phyloP scores from a whole-genome alignment of 163 green algal genomes.

The Smithsoniella earleae region DNA sequence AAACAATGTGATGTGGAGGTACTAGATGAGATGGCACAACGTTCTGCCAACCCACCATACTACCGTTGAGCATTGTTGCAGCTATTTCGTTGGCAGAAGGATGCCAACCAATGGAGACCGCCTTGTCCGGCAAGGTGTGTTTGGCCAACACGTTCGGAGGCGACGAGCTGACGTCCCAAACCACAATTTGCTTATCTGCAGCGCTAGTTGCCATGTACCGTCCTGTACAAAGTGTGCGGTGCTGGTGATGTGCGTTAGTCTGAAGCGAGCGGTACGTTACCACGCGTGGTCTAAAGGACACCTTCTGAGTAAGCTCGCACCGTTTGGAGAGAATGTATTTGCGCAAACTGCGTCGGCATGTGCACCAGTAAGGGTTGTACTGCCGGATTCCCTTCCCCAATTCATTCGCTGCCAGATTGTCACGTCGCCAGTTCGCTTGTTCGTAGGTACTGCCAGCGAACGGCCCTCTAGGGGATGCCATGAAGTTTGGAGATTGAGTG shows the following conservation, averaged over 20 bases:
- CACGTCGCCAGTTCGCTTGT: constrained; percentile 2
- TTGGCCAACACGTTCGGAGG: neutral
- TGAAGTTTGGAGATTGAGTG: neutral
- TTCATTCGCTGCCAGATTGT: neutral
- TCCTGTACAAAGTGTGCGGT: neutral
- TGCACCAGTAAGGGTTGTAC: neutral
- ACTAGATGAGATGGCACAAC: constrained; percentile 19
- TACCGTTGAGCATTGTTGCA: neutral
- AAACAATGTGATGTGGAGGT: too few relatives aligned
- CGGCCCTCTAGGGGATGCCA: neutral
- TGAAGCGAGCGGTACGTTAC: too few relatives aligned
- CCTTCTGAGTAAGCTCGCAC: too few relatives aligned
- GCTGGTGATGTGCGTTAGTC: neutral
- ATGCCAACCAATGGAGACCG: neutral
- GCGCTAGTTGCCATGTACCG: constrained; percentile 13
- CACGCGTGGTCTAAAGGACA: too few relatives aligned
- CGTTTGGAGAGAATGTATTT: neutral
- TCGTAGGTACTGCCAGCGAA: neutral
- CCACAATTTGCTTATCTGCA: neutral
- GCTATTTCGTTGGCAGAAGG: constrained; percentile 6
- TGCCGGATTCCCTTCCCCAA: neutral
- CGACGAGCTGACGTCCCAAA: constrained; percentile 29
- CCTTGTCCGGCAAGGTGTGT: neutral
- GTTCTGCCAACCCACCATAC: neutral
- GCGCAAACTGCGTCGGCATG: neutral